These are phyloP conservation scores for Phytophthora pistaciae DNA, from an alignment of 352 stramenopile genomes.

Conservation along the genomic window DNA sequence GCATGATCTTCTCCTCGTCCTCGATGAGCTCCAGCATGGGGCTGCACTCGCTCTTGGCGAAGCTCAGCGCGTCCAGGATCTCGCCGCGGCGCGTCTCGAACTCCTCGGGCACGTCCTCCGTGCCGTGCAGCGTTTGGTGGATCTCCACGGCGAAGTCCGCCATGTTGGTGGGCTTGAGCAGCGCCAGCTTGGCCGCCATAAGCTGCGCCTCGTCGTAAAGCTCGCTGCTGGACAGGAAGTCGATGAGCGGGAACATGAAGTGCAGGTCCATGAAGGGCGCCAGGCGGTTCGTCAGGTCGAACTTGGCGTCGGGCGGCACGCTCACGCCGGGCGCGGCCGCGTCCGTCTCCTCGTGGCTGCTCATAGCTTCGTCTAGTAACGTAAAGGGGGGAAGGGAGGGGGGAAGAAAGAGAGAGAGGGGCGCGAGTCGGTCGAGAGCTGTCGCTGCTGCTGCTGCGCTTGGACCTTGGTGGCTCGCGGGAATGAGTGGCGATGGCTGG, in stretches of 20 bases:
- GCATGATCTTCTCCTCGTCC: constrained; percentile 89
- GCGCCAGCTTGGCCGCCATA: constrained; percentile 90
- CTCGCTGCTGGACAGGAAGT: constrained; percentile 93
- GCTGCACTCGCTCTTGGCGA: constrained; percentile 78
- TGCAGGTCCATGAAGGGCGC: constrained; percentile 97
- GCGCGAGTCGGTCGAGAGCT: too few relatives aligned
- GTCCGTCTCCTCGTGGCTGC: constrained; percentile 55
- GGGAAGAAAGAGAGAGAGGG: background rate
- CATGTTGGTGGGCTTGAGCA: constrained; percentile 97
- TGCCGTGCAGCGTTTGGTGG: constrained; percentile 92
- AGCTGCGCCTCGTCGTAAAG: constrained; percentile 94
- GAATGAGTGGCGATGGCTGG: constrained; percentile 52
- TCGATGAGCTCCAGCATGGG: constrained; percentile 86
- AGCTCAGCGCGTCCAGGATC: constrained; percentile 82
- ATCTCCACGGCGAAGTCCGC: constrained; percentile 98
- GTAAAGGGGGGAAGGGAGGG: background rate
- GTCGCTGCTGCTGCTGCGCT: constrained; percentile 1
- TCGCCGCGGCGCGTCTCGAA: constrained; percentile 85
- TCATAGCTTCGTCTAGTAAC: constrained; percentile 27
- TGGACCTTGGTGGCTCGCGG: constrained; percentile 23
- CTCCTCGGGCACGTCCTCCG: constrained; percentile 75
- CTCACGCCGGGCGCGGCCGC: constrained; percentile 32
- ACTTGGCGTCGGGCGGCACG: constrained; percentile 78
- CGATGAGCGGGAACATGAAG: constrained; percentile 98
- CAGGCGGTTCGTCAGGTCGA: constrained; percentile 95